A percentile compares a stretch with the other conserved stretches of the same genome.
Evolutionary conservation across 169 alveolate species (phyloP).

Genomic region (Plasmodium blacklocki): DNA sequence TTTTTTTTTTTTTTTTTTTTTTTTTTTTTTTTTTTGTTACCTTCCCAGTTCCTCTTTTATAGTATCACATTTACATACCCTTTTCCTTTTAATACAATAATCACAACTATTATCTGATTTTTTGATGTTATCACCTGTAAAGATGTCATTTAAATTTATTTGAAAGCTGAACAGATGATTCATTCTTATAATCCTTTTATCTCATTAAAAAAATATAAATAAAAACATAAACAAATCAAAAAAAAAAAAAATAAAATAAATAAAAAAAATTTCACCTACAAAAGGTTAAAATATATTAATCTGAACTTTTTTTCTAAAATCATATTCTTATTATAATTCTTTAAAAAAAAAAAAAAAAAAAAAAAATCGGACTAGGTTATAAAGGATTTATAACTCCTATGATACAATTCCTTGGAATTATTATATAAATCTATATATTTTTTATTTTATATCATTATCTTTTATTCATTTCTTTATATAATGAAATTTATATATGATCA

Average conservation of each 20-base stretch:
- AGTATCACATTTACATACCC: conserved; percentile 71
- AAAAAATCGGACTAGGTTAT: no score
- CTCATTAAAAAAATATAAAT: background rate
- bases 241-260: background rate
- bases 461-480: no score
- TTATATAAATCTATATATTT: no score
- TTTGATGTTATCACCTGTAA: conserved; percentile 47
- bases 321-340: no score
- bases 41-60: conserved; percentile 71
- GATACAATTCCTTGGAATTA: no score
- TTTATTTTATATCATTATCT: no score
- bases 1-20: conserved; percentile 1
- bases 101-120: conserved; percentile 59
- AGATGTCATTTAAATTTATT: conserved; percentile 61
- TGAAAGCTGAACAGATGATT: conserved; percentile 52
- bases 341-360: background rate
- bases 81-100: conserved; percentile 56
- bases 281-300: no score
- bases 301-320: no score
- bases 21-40: conserved; percentile 8
- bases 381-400: no score
- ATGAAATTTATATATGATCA: no score
- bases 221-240: background rate
- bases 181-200: conserved; percentile 28
- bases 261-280: background rate